A percentile compares a stretch with the other conserved stretches of the same genome.
Evolutionary conservation across 345 rosid genomes (phyloP).

Genomic region (Salix exigua): DNA sequence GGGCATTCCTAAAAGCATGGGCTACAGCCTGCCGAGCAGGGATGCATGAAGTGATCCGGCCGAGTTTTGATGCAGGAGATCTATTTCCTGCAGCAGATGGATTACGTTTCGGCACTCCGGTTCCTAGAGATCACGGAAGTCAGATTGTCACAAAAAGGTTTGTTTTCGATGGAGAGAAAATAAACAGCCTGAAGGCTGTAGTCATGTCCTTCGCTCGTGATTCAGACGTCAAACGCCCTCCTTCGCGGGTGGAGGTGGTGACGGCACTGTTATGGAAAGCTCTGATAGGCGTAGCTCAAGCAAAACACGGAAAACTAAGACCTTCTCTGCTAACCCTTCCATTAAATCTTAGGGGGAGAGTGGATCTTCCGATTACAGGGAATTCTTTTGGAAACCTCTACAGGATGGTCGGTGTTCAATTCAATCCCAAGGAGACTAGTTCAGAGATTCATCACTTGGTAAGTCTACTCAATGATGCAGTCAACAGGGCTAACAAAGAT

Average conservation of each 20-base stretch:
- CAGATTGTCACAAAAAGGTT: constrained; percentile 31
- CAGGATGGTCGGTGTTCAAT: background rate
- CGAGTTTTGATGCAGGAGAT: background rate
- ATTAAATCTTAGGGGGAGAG: constrained; percentile 4
- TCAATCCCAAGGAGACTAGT: background rate
- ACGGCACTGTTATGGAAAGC: constrained; percentile 42
- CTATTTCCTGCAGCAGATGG: background rate
- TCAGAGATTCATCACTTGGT: constrained; percentile 1
- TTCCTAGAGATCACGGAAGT: background rate
- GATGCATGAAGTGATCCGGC: background rate
- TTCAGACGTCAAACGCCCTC: background rate
- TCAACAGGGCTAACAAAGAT: background rate
- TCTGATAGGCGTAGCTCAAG: background rate
- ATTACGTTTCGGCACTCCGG: background rate
- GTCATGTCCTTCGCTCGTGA: background rate
- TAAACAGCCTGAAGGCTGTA: constrained; percentile 24
- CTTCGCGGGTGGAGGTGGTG: constrained; percentile 31
- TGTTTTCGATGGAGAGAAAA: constrained; percentile 17
- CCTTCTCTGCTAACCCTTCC: constrained; percentile 5
- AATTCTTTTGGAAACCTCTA: constrained; percentile 14
- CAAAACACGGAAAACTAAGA: background rate
- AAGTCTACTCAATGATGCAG: background rate
- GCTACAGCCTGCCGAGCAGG: background rate
- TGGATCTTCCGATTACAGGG: background rate
- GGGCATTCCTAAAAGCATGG: too few species aligned